A percentile compares a stretch with the other conserved stretches of the same genome.
Conservation (phyloP, 805 yeast species). For the Yarrowia sp. region DNA sequence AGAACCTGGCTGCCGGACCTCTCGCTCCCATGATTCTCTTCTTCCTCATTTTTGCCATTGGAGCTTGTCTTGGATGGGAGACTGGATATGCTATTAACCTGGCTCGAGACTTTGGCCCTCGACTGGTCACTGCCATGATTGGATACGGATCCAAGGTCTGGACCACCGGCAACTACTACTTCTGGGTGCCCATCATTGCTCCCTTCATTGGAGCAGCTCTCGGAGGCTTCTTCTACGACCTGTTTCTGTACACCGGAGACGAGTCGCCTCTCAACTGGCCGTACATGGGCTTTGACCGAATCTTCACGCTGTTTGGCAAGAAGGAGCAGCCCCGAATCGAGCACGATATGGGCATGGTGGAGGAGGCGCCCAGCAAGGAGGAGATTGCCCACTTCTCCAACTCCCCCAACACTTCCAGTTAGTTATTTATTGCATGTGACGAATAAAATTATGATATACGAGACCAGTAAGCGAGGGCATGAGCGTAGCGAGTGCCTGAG, state of each 20-base stretch:
- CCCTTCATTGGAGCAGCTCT: constrained; percentile 49
- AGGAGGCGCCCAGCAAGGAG: constrained; percentile 6
- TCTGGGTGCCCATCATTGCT: constrained; percentile 55
- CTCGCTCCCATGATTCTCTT: constrained; percentile 50
- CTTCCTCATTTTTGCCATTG: constrained; percentile 47
- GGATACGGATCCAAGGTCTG: constrained; percentile 49
- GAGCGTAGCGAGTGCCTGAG: too few species aligned
- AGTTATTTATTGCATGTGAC: constrained; percentile 15
- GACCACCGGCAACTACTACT: constrained; percentile 45
- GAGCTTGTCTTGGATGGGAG: constrained; percentile 50
- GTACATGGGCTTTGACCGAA: constrained; percentile 36
- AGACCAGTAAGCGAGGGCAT: too few species aligned
- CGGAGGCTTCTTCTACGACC: constrained; percentile 54
- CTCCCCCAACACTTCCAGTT: constrained; percentile 2
- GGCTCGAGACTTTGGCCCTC: constrained; percentile 57
- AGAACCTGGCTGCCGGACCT: constrained; percentile 48
- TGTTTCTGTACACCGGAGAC: constrained; percentile 51
- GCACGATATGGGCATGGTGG: constrained; percentile 25
- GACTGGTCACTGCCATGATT: constrained; percentile 48
- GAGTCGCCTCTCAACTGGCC: constrained; percentile 54
- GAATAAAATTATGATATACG: too few species aligned
- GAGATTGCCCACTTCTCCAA: constrained; percentile 18
- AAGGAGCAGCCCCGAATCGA: constrained; percentile 16
- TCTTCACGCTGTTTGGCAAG: constrained; percentile 2
- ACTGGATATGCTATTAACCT: constrained; percentile 57